Evolutionary conservation across 192 early-diverging fungal species (phyloP).

Genomic region (Entomortierella chlamydospora): DNA sequence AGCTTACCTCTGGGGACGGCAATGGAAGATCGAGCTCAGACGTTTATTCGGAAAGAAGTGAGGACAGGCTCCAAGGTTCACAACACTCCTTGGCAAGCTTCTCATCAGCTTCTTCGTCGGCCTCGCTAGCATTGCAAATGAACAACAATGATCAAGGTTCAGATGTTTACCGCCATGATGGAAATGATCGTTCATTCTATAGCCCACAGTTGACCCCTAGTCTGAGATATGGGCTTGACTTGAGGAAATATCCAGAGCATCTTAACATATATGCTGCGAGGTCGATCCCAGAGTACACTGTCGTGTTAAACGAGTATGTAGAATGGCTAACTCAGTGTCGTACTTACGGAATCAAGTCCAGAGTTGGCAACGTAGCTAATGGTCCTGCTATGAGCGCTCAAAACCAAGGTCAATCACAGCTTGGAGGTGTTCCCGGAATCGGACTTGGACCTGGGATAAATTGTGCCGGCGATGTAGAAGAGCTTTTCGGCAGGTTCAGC

Average conservation of each 20-base stretch:
- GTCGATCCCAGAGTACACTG: slow-evolving; percentile 30
- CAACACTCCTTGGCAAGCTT: slow-evolving; percentile 25
- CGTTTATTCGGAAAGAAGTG: slow-evolving; percentile 1
- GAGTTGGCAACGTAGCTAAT: background rate
- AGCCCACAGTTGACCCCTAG: slow-evolving; percentile 5
- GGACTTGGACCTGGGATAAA: slow-evolving; percentile 11
- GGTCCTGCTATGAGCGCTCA: background rate
- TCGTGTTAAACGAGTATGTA: slow-evolving; percentile 47
- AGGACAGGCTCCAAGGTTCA: background rate
- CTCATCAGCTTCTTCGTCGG: slow-evolving; percentile 17
- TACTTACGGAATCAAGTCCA: slow-evolving; percentile 38
- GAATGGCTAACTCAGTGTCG: slow-evolving; percentile 50
- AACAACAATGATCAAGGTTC: slow-evolving; percentile 15
- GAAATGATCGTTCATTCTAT: slow-evolving; percentile 6
- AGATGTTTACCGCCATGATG: slow-evolving; percentile 28
- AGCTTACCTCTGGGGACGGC: background rate
- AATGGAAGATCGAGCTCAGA: background rate
- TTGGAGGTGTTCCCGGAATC: slow-evolving; percentile 42
- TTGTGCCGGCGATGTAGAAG: background rate
- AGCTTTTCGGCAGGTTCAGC: slow-evolving; percentile 19
- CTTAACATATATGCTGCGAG: slow-evolving; percentile 39
- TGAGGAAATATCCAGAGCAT: slow-evolving; percentile 42
- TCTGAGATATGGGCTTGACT: slow-evolving; percentile 20
- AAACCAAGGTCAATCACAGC: slow-evolving; percentile 5
- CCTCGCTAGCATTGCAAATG: slow-evolving; percentile 19